phyloP scores from a whole-genome alignment of 768 basidiomycete genomes.

The Vararia minispora region DNA sequence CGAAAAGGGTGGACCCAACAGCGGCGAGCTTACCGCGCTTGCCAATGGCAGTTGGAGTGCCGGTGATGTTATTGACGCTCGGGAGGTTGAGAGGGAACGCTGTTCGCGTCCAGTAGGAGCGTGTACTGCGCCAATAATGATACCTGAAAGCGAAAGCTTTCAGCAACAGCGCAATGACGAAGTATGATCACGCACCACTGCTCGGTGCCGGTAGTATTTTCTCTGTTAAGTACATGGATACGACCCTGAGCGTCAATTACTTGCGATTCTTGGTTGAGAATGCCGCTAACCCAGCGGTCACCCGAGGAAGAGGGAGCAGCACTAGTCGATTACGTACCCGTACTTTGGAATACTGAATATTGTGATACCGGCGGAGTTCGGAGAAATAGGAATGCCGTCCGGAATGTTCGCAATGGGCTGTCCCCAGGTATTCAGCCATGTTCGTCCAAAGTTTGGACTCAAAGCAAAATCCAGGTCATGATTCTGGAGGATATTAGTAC shows the following conservation, averaged over 20 bases:
- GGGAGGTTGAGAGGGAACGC: slow-evolving; percentile 19
- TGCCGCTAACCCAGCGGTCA: slow-evolving; percentile 15
- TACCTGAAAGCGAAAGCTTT: slow-evolving; percentile 14
- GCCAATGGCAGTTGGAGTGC: slow-evolving; percentile 25
- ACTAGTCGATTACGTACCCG: slow-evolving; percentile 16
- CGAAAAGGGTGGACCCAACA: slow-evolving; percentile 13
- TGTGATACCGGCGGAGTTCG: slow-evolving; percentile 23
- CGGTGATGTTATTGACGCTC: slow-evolving; percentile 24
- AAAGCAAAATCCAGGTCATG: slow-evolving; percentile 26
- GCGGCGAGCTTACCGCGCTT: slow-evolving; percentile 26
- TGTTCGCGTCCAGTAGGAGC: slow-evolving; percentile 22
- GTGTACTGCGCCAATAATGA: slow-evolving; percentile 22
- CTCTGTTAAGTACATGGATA: slow-evolving; percentile 25
- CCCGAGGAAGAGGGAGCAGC: not conserved
- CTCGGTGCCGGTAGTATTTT: slow-evolving; percentile 25
- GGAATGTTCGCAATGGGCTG: slow-evolving; percentile 20
- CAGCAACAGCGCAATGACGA: slow-evolving; percentile 1
- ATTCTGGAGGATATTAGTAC: slow-evolving; percentile 18
- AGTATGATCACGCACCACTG: slow-evolving; percentile 17
- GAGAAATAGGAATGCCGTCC: slow-evolving; percentile 20
- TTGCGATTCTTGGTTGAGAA: slow-evolving; percentile 25
- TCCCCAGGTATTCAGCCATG: slow-evolving; percentile 28
- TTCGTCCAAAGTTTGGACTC: slow-evolving; percentile 20
- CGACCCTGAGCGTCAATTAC: slow-evolving; percentile 20
- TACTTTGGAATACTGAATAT: slow-evolving; percentile 27